These are phyloP conservation scores for Dysphania ambrosioides DNA, from an alignment of 148 eudicot genomes.

Conservation along the genomic window DNA sequence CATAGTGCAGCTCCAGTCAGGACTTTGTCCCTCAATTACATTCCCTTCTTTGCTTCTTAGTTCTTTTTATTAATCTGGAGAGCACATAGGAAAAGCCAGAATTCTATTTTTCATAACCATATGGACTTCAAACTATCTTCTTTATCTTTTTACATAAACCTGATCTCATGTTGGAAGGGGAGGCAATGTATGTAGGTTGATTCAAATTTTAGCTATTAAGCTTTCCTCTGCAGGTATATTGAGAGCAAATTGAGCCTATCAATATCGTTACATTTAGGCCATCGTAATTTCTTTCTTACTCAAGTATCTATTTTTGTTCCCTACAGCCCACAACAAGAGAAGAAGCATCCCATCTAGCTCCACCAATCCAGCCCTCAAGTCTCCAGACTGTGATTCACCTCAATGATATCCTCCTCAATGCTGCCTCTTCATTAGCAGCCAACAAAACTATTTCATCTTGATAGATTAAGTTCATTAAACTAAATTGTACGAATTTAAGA, in stretches of 20 bases:
- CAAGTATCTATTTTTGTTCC: background rate
- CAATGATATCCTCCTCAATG: background rate
- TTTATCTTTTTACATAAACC: background rate
- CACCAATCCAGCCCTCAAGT: background rate
- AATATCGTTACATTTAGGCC: background rate
- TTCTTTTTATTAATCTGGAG: no score
- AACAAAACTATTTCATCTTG: background rate
- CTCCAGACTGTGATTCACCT: background rate
- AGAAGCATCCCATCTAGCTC: background rate
- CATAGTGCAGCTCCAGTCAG: background rate
- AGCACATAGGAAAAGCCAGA: no score
- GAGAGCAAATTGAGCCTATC: background rate
- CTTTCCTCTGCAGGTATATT: background rate
- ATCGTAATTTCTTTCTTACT: background rate
- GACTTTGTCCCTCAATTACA: background rate
- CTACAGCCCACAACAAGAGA: background rate
- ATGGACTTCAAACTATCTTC: background rate
- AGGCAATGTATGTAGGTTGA: background rate
- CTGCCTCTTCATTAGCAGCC: background rate
- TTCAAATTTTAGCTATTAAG: background rate
- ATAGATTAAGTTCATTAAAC: background rate
- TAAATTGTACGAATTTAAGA: background rate
- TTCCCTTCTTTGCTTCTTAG: background rate
- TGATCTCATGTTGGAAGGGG: background rate
- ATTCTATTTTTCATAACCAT: no score